Base-by-base conservation (phyloP, 495 filamentous ascomycete species). In the Neurospora sp. region DNA sequence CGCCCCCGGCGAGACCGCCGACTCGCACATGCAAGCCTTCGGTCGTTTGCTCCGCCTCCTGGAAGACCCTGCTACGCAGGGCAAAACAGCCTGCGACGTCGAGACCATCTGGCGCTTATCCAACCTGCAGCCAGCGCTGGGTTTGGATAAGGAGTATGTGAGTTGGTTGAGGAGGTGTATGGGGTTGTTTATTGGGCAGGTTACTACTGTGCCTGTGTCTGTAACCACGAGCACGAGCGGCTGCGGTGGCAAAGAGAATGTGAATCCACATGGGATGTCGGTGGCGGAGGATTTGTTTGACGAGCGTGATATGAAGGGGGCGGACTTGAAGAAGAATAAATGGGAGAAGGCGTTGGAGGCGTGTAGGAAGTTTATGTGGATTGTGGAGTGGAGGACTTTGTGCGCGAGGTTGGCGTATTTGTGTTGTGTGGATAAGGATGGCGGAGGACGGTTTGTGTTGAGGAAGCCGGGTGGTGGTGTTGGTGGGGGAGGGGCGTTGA, bases 381-480 rank as follows among this genome's bases (percentile, higher is more conserved):
- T 12, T 0, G 62, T 54, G 11, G 66, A 73, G 74, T 62, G 16
- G 14, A 31, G 74, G 37, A 40, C 10, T 20, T 75, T 37, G 38
- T 18, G 38, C 41, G 16, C n/a, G 5, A 16, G 74, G 44, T 37
- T 73, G 71, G 71, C 74, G 74, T 75, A 75, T 69, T 10, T 75
- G 42, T 75, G 74, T 27, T 5, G 6, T 0, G 74, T 73, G 39
- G 40, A 35, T 20, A 72, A 35, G 27, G 71, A 73, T 27, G 23
- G 27, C 12, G 7, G 4, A n/a, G 70, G 74, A 8, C 41, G 66
- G 72, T 31, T 7, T 11, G 37, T 44, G 37, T n/a, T 75, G 72
- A 37, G 39, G 8, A 71, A 46, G 69, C 74, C 74, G 7, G 74
- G 71, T 71, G 74, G 39, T 11, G n/a, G 14, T n/a, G 39, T 5